Base-by-base conservation (phyloP, 768 basidiomycete species). In the Auricularia heimuer region DNA sequence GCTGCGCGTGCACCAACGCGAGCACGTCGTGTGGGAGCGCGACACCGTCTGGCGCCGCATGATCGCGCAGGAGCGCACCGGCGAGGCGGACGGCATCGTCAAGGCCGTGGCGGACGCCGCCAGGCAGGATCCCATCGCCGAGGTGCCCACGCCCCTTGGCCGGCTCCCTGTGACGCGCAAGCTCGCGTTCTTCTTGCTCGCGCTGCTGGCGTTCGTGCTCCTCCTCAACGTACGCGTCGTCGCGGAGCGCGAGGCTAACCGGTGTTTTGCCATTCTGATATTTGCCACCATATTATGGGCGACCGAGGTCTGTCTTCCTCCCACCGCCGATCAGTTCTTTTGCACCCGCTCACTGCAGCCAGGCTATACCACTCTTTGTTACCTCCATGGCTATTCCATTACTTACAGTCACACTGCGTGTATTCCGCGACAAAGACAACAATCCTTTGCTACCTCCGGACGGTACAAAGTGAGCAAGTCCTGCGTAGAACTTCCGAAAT, bases 361-460 rank as follows among this genome's bases (percentile, higher is more conserved):
- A 96, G 93, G 94, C 95, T 29, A 94, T 98, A 66, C 94, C 97
- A 2, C 82, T 98, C 6, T 99, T 98, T 72, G 94, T 96, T n/a
- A 99, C 97, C 0, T 96, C 94, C 2, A 86, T 89, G 68, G 80
- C 89, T 62, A 87, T 98, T 3, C 97, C 97, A 0, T 78, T 96
- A 56, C 81, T 98, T 3, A 82, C 97, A 37, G 89, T 97, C n/a
- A 76, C 85, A n/a, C 77, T 96, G 16, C 84, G 85, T 42, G 90
- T 98, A 39, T 82, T 98, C 35, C 82, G 88, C 2, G 80, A 85
- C 29, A 72, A 75, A 1, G 82, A 89, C 34, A 84, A 79, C 0
- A 67, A 73, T 18, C 79, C 83, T 4, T 67, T 95, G 62, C 69
- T 79, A 1, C 80, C 90, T 0, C 75, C 79, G 0, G 85, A 85